These are phyloP conservation scores for Sphenostylis stenocarpa DNA, from an alignment of 306 rosid genomes.

Conservation along the genomic window DNA sequence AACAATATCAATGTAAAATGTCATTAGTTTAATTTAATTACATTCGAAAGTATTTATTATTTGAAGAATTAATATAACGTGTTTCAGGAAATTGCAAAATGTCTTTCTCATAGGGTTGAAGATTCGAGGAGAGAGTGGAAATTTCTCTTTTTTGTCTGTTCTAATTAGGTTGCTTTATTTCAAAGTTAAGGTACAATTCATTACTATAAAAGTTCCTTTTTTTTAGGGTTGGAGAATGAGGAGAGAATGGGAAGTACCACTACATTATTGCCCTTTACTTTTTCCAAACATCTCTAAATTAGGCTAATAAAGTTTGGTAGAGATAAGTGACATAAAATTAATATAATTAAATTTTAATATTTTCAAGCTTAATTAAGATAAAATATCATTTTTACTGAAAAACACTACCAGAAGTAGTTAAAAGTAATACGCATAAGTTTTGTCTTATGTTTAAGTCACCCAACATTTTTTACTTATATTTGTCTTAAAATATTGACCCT, in stretches of 20 bases:
- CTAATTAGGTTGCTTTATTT: background rate
- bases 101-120: background rate
- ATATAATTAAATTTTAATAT: too few species aligned
- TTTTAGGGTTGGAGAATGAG: background rate
- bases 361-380: too few species aligned
- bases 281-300: background rate
- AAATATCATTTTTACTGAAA: too few species aligned
- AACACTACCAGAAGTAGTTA: too few species aligned
- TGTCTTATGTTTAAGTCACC: too few species aligned
- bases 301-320: background rate
- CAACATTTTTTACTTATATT: too few species aligned
- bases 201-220: background rate
- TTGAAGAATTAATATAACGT: background rate
- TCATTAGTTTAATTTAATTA: too few species aligned
- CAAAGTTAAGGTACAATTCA: background rate
- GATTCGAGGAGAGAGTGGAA: too few species aligned
- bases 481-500: too few species aligned
- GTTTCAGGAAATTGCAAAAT: background rate
- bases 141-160: background rate
- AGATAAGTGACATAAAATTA: background rate
- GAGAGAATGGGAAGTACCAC: too few species aligned
- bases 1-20: too few species aligned
- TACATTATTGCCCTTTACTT: background rate
- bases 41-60: background rate
- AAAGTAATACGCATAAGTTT: too few species aligned